Evolutionary conservation across 2,329 filamentous ascomycete genomes (phyloP).

Genomic region (Paecilomyces formosus): DNA sequence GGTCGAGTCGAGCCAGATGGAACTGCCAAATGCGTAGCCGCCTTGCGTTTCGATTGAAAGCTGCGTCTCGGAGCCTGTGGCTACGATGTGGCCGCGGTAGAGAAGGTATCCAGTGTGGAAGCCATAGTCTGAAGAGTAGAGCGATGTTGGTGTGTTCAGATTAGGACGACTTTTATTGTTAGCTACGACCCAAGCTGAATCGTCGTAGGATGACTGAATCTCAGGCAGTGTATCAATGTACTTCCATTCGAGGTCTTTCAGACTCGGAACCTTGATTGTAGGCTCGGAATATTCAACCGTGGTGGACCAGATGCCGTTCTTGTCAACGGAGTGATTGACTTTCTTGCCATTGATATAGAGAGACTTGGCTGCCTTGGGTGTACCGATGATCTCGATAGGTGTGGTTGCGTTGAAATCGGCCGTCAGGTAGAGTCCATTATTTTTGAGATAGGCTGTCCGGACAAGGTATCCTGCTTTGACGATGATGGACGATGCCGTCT

Average conservation of each 20-base stretch:
- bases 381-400: constrained; percentile 60
- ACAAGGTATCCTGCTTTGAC: constrained; percentile 38
- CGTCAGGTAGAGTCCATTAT: constrained; percentile 52
- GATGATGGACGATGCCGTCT: constrained; percentile 28
- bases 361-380: constrained; percentile 45
- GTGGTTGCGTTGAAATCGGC: constrained; percentile 68
- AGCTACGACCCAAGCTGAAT: constrained; percentile 58
- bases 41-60: constrained; percentile 57
- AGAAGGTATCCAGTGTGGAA: constrained; percentile 63
- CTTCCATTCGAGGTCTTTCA: constrained; percentile 58
- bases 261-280: constrained; percentile 47
- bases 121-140: constrained; percentile 67
- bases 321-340: constrained; percentile 32
- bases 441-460: constrained; percentile 45
- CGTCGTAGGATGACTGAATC: constrained; percentile 56
- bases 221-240: constrained; percentile 66
- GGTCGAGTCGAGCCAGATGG: constrained; percentile 57
- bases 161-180: constrained; percentile 41
- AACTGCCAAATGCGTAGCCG: constrained; percentile 59
- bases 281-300: constrained; percentile 46
- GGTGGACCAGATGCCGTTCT: constrained; percentile 44
- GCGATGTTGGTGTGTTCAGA: constrained; percentile 56
- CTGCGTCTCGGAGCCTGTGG: constrained; percentile 51
- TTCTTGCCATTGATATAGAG: constrained; percentile 56
- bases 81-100: constrained; percentile 63